Percentiles rank a stretch among this genome's conserved stretches.
Evolutionary conservation across 768 basidiomycete genomes (phyloP).

Genomic region (Punctularia strigosozonata): DNA sequence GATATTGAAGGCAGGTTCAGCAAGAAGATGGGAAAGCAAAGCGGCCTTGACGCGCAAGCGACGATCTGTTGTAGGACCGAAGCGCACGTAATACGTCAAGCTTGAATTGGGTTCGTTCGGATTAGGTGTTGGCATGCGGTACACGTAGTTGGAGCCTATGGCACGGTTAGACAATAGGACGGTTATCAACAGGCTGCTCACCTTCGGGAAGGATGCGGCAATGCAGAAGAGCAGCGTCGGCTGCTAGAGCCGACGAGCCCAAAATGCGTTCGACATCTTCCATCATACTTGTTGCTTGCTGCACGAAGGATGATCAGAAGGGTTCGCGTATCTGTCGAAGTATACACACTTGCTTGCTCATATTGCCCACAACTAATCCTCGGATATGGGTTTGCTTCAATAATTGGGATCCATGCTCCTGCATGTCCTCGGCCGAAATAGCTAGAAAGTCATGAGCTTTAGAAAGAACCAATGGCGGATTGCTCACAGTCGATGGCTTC

Average conservation of each 20-base stretch:
- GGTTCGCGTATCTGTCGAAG: not conserved
- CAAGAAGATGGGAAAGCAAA: conserved; percentile 72
- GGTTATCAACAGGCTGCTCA: not conserved
- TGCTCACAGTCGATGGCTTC: conserved; percentile 60
- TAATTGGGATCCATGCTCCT: conserved; percentile 44
- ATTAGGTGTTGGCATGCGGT: conserved; percentile 61
- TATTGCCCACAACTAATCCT: conserved; percentile 74
- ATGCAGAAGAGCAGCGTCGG: conserved; percentile 35
- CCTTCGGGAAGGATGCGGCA: conserved; percentile 63
- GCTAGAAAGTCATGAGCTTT: conserved; percentile 27
- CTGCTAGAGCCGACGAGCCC: conserved; percentile 37
- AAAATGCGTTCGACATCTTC: conserved; percentile 63
- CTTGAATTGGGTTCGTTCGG: conserved; percentile 80
- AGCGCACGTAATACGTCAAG: conserved; percentile 75
- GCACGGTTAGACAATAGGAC: conserved; percentile 2
- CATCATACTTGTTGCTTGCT: conserved; percentile 72
- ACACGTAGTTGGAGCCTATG: conserved; percentile 60
- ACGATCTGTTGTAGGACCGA: conserved; percentile 58
- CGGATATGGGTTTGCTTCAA: conserved; percentile 57
- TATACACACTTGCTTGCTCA: conserved; percentile 62
- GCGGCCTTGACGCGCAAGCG: conserved; percentile 52
- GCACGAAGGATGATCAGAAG: conserved; percentile 5
- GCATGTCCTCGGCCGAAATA: conserved; percentile 60
- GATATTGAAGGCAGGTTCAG: conserved; percentile 86
- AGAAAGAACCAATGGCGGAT: not conserved